Evolutionary conservation across 2,329 filamentous ascomycete species (phyloP).

Genomic region (Phoma sp.): DNA sequence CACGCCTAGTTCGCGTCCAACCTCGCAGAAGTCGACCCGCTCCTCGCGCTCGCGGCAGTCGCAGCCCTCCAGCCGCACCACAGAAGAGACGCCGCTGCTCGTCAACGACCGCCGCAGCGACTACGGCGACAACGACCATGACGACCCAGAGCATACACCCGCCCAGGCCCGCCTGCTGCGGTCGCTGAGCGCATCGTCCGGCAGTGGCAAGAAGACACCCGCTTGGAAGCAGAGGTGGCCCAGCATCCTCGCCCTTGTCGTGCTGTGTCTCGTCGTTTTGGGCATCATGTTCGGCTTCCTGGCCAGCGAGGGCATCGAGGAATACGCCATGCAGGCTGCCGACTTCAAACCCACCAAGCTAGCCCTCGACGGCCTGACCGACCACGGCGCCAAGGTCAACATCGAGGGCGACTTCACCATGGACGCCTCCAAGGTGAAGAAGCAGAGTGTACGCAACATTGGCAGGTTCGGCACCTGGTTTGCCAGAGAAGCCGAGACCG

Average conservation of each 20-base stretch:
- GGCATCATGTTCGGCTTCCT: constrained; percentile 84
- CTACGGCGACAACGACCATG: constrained; percentile 27
- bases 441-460: constrained; percentile 73
- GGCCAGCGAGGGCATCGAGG: constrained; percentile 77
- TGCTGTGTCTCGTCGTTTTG: constrained; percentile 68
- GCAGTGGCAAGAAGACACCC: constrained; percentile 34
- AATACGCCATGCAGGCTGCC: constrained; percentile 83
- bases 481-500: constrained; percentile 75
- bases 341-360: constrained; percentile 83
- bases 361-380: constrained; percentile 83
- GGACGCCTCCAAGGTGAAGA: constrained; percentile 76
- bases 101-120: constrained; percentile 34
- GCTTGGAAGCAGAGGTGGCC: constrained; percentile 69
- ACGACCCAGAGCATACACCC: constrained; percentile 29
- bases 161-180: constrained; percentile 47
- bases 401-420: constrained; percentile 83
- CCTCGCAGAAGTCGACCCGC: constrained; percentile 44
- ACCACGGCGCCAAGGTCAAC: constrained; percentile 76
- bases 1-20: constrained; percentile 46
- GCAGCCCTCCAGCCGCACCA: constrained; percentile 39
- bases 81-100: constrained; percentile 51
- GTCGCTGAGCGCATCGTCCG: constrained; percentile 37
- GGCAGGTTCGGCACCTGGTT: constrained; percentile 82
- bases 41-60: constrained; percentile 43
- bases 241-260: constrained; percentile 73